These are phyloP conservation scores for Ogataea philodendri DNA, from an alignment of 805 yeast species.

Conservation along the genomic window DNA sequence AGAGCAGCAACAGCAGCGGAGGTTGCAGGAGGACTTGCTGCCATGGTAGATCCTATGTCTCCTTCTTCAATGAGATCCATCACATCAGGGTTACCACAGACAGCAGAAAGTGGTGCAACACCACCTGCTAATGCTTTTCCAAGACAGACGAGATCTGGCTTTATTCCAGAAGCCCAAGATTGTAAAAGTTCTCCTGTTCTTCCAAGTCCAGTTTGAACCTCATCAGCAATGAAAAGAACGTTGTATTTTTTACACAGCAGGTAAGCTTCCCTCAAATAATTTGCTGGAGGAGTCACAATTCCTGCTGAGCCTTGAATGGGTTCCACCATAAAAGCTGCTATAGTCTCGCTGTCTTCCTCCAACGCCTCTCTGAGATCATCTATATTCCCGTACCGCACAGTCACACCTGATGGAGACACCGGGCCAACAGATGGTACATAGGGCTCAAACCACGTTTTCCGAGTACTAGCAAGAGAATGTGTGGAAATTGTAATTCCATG, in stretches of 20 bases:
- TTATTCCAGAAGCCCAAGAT: slow-evolving; percentile 21
- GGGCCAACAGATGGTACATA: slow-evolving; percentile 26
- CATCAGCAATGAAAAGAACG: slow-evolving; percentile 30
- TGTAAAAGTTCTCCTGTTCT: slow-evolving; percentile 26
- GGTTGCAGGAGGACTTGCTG: slow-evolving; percentile 32
- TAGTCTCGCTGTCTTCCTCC: slow-evolving; percentile 19
- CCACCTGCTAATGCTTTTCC: slow-evolving; percentile 32
- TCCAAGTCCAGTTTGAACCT: slow-evolving; percentile 33
- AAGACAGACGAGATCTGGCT: slow-evolving; percentile 30
- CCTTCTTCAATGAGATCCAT: slow-evolving; percentile 26
- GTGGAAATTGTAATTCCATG: slow-evolving; percentile 32
- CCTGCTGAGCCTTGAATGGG: slow-evolving; percentile 35
- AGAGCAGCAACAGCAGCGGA: slow-evolving; percentile 31
- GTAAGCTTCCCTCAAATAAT: slow-evolving; percentile 22
- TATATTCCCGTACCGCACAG: slow-evolving; percentile 25
- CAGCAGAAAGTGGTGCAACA: slow-evolving; percentile 28
- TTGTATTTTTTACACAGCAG: slow-evolving; percentile 28
- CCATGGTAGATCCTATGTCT: slow-evolving; percentile 33
- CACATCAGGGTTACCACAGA: slow-evolving; percentile 23
- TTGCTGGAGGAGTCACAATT: slow-evolving; percentile 28
- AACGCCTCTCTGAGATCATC: slow-evolving; percentile 23
- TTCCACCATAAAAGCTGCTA: slow-evolving; percentile 32
- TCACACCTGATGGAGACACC: slow-evolving; percentile 25
- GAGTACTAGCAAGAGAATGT: slow-evolving; percentile 23
- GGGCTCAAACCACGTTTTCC: slow-evolving; percentile 24